phyloP scores from a whole-genome alignment of 192 early-diverging fungal genomes.

The Coemansia sp. region DNA sequence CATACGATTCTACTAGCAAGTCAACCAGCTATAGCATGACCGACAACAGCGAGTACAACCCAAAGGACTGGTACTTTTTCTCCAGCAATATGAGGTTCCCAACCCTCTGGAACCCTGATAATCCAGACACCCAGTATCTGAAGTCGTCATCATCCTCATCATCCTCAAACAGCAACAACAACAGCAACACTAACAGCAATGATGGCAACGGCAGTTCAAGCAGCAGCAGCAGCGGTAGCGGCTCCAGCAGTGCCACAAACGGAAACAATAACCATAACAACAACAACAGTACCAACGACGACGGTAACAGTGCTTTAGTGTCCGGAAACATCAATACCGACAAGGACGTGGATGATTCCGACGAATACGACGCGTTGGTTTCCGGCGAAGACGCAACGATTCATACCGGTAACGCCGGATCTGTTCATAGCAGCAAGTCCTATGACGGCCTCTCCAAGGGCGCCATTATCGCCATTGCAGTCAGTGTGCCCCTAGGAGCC shows the following conservation, averaged over 20 bases:
- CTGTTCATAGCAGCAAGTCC: no score
- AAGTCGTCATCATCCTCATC: not conserved
- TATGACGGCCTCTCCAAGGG: conserved; percentile 8
- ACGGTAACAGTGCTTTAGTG: not conserved
- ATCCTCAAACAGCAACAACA: not conserved
- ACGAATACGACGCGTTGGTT: not conserved
- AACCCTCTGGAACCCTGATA: not conserved
- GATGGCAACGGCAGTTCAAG: not conserved
- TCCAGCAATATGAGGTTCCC: conserved; percentile 17
- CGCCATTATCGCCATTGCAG: conserved; percentile 24
- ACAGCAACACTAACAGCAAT: not conserved
- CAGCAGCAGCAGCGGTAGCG: not conserved
- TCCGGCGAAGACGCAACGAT: no score
- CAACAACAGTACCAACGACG: not conserved
- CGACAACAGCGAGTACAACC: not conserved
- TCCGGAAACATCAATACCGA: not conserved
- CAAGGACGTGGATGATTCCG: not conserved
- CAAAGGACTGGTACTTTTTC: conserved; percentile 19
- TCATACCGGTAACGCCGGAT: no score
- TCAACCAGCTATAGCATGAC: conserved; percentile 14
- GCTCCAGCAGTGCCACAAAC: not conserved
- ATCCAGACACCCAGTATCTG: not conserved
- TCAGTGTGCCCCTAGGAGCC: conserved; percentile 14
- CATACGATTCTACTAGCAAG: not conserved
- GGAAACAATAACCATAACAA: not conserved